Percentiles rank a stretch among this genome's conserved stretches.
phyloP scores from a whole-genome alignment of 164 flowering plant species.

The Berberis thunbergii region DNA sequence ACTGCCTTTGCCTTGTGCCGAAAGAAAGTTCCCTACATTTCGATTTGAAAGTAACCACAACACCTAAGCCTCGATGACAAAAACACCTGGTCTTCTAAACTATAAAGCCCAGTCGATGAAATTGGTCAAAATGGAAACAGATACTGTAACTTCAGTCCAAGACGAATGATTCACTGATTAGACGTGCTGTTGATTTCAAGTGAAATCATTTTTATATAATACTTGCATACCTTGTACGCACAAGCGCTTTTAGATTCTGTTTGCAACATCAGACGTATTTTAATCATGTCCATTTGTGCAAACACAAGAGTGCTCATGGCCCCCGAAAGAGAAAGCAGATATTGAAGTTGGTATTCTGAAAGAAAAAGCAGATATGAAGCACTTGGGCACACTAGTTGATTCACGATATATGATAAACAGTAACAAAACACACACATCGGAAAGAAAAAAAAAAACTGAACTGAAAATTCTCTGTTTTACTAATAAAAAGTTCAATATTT shows the following conservation, averaged over 20 bases:
- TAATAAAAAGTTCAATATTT: not conserved
- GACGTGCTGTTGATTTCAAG: not conserved
- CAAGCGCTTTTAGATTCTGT: constrained; percentile 50
- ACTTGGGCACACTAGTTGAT: constrained; percentile 9
- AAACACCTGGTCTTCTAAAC: too few relatives aligned
- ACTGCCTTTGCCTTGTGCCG: too few relatives aligned
- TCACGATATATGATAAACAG: not conserved
- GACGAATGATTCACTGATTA: too few relatives aligned
- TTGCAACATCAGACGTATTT: constrained; percentile 91
- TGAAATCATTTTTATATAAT: not conserved
- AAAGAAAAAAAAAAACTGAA: too few relatives aligned
- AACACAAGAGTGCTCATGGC: constrained; percentile 63
- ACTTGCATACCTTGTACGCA: constrained; percentile 56
- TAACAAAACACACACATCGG: not conserved
- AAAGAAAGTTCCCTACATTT: too few relatives aligned
- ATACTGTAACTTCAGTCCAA: too few relatives aligned
- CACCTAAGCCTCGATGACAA: too few relatives aligned
- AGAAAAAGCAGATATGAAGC: constrained; percentile 11
- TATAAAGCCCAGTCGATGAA: too few relatives aligned
- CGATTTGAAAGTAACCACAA: too few relatives aligned
- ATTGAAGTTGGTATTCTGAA: constrained; percentile 12
- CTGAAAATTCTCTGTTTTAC: too few relatives aligned
- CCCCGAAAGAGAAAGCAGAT: constrained; percentile 45
- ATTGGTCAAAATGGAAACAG: too few relatives aligned
- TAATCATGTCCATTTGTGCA: constrained; percentile 80